These are phyloP conservation scores for Fraxinus sp. DNA, from an alignment of 305 asterid species.

Conservation along the genomic window DNA sequence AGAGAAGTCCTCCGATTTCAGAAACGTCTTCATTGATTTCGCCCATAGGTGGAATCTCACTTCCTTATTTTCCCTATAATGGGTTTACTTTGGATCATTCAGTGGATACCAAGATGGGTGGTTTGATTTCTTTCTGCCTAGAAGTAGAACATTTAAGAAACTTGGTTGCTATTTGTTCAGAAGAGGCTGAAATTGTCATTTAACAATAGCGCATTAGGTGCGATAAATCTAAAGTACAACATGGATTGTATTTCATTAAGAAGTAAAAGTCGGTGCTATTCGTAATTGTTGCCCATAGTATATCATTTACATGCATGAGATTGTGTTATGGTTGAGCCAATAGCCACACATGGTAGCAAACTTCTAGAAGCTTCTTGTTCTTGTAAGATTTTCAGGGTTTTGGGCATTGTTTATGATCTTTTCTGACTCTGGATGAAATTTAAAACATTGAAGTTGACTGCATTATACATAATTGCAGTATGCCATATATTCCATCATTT, in stretches of 20 bases:
- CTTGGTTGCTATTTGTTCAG: slow-evolving; percentile 19
- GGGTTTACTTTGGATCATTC: no score
- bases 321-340: slow-evolving; percentile 8
- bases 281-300: background rate
- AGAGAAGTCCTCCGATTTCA: no score
- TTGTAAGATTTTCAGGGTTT: background rate
- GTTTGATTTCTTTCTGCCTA: no score
- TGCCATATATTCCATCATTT: background rate
- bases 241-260: slow-evolving; percentile 8
- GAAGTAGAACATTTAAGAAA: background rate
- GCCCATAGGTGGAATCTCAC: no score
- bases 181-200: slow-evolving; percentile 11
- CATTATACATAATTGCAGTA: background rate
- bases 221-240: background rate
- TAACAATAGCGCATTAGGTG: background rate
- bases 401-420: background rate
- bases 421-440: background rate
- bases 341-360: slow-evolving; percentile 15
- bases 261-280: slow-evolving; percentile 10
- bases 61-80: no score
- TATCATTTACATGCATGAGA: slow-evolving; percentile 1
- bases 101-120: no score
- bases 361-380: slow-evolving; percentile 15
- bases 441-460: background rate
- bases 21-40: no score